A percentile compares a stretch with the other conserved stretches of the same genome.
Conservation (phyloP, 257 asterid species). For the Lycium barbarum region DNA sequence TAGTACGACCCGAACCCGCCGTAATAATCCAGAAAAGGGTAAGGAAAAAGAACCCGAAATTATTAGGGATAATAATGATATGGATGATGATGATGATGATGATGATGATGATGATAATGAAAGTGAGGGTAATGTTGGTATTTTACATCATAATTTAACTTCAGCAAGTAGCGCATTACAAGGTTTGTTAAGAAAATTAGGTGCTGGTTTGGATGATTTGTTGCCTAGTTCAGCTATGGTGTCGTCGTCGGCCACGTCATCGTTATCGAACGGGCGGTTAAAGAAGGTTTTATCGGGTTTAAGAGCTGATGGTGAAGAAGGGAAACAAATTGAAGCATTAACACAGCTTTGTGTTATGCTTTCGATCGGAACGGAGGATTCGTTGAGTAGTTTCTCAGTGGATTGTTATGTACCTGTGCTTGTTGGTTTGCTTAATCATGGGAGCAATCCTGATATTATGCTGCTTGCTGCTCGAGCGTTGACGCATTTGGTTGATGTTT, state of each 20-base stretch:
- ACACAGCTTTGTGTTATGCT: constrained; percentile 95
- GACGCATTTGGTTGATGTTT: constrained; percentile 94
- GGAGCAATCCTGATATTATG: constrained; percentile 91
- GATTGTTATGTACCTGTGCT: constrained; percentile 98
- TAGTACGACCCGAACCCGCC: constrained; percentile 61
- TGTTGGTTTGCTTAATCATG: constrained; percentile 90
- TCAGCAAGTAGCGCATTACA: constrained; percentile 96
- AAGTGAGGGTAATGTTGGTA: constrained; percentile 85
- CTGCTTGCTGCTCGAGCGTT: constrained; percentile 94
- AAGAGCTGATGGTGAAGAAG: constrained; percentile 99
- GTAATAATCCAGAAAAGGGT: constrained; percentile 79
- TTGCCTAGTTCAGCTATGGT: constrained; percentile 83
- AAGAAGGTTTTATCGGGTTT: constrained; percentile 92
- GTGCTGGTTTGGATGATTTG: constrained; percentile 95
- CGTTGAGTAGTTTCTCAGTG: constrained; percentile 90
- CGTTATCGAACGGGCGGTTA: constrained; percentile 84
- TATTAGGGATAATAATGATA: constrained; percentile 62
- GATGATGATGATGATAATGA: constrained; percentile 78
- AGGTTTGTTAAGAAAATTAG: constrained; percentile 85
- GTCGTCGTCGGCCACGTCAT: constrained; percentile 57
- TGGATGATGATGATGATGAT: constrained; percentile 71
- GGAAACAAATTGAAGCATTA: constrained; percentile 92
- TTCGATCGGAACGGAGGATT: constrained; percentile 93
- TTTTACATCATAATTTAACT: constrained; percentile 81
- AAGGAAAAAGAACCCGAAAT: constrained; percentile 87